phyloP scores from a whole-genome alignment of 306 rosid genomes.

The Coriaria nepalensis region DNA sequence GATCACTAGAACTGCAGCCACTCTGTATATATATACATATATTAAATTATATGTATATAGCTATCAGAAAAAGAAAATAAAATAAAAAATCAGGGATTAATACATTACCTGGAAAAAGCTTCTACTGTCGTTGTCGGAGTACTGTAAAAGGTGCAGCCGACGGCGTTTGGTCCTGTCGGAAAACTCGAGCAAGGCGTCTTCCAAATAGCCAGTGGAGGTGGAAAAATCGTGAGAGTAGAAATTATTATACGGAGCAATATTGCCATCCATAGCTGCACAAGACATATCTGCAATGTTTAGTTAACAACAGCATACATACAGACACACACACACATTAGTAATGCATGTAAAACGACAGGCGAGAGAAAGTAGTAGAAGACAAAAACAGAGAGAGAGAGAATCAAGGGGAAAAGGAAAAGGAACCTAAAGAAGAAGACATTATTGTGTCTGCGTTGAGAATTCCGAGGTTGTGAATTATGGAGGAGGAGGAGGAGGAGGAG shows the following conservation, averaged over 20 bases:
- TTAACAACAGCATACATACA: neutral
- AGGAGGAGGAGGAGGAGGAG: no score
- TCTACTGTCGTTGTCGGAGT: constrained; percentile 15
- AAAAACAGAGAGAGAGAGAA: constrained; percentile 8
- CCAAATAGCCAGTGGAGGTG: constrained; percentile 72
- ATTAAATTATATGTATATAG: neutral
- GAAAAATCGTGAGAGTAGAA: constrained; percentile 47
- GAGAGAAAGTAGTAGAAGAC: neutral
- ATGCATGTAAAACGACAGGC: neutral
- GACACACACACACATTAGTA: no score
- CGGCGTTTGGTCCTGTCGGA: constrained; percentile 54
- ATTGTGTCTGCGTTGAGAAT: constrained; percentile 41
- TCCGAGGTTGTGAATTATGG: constrained; percentile 33
- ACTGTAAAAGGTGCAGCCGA: constrained; percentile 37
- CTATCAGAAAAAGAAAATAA: no score
- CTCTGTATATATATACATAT: constrained; percentile 13
- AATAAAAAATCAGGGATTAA: neutral
- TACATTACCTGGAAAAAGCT: constrained; percentile 19
- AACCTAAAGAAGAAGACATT: neutral
- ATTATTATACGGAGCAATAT: constrained; percentile 22
- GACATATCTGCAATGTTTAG: no score
- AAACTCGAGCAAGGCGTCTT: constrained; percentile 77
- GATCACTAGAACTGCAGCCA: constrained; percentile 35
- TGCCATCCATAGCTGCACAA: constrained; percentile 43
- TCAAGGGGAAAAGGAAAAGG: constrained; percentile 1